Conservation (phyloP, 768 basidiomycete genomes). For the Grammothele lineata region DNA sequence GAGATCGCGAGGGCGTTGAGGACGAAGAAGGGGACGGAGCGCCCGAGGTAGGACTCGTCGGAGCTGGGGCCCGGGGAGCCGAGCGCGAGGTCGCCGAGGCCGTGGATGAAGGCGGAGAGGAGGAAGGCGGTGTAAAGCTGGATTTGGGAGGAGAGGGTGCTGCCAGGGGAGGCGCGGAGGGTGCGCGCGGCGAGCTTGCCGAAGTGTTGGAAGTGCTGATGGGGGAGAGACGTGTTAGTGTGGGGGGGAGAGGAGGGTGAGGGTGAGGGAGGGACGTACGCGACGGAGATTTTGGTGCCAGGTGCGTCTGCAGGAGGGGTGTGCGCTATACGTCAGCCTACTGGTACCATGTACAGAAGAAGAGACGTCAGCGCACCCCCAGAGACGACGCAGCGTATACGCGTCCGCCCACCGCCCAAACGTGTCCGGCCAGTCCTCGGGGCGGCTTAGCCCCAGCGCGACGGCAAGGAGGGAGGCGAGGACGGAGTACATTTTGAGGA, state of each 20-base stretch:
- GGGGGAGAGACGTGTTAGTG: not conserved
- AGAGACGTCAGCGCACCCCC: conserved; percentile 11
- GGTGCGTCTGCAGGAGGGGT: conserved; percentile 3
- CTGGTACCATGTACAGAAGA: not conserved
- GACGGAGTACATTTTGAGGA: conserved; percentile 11
- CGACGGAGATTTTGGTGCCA: conserved; percentile 21
- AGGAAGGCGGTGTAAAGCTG: conserved; percentile 20
- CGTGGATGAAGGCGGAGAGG: conserved; percentile 14
- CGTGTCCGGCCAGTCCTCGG: conserved; percentile 16
- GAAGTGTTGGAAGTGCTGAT: conserved; percentile 7
- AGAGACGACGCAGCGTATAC: conserved; percentile 19
- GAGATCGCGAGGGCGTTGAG: conserved; percentile 14
- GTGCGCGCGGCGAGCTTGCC: conserved; percentile 9
- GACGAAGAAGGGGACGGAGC: conserved; percentile 17
- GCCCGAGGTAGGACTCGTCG: conserved; percentile 2
- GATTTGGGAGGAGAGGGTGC: conserved; percentile 14
- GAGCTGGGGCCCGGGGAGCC: no score
- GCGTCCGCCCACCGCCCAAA: conserved; percentile 17
- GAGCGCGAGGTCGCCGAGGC: conserved; percentile 17
- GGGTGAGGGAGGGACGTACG: conserved; percentile 1
- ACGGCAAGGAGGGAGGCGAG: conserved; percentile 5
- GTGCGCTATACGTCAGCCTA: not conserved
- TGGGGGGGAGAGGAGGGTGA: not conserved
- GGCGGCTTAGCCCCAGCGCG: conserved; percentile 1
- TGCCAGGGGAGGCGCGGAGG: conserved; percentile 9